These are phyloP conservation scores for Orbilia blumenaviensis DNA, from an alignment of 2,329 filamentous ascomycete genomes.

Conservation along the genomic window DNA sequence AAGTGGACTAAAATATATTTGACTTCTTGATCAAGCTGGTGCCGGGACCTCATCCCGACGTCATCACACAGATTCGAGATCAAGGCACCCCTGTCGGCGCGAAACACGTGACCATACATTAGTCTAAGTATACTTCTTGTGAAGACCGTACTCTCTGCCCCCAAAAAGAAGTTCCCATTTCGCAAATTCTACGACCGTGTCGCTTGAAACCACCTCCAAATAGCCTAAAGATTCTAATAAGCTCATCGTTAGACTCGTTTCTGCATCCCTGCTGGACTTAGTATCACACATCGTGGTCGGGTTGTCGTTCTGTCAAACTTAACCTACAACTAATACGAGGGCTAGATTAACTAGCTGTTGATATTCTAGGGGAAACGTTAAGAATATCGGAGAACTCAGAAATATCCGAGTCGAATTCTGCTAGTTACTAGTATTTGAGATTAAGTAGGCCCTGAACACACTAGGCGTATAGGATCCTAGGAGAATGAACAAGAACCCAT, in stretches of 20 bases:
- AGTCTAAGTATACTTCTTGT: neutral
- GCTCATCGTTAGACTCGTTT: neutral
- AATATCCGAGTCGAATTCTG: too few species aligned
- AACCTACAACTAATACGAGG: too few species aligned
- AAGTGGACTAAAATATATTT: neutral
- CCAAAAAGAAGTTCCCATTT: neutral
- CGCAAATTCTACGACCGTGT: neutral
- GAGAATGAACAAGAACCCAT: too few species aligned
- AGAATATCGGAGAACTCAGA: too few species aligned
- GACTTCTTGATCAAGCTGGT: too few species aligned
- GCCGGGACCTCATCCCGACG: constrained; percentile 5
- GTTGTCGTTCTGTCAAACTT: too few species aligned
- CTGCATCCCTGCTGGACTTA: neutral
- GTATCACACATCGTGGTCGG: neutral
- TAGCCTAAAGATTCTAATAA: neutral
- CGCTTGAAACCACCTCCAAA: neutral
- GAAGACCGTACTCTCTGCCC: neutral
- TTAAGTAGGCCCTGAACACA: too few species aligned
- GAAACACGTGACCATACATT: neutral
- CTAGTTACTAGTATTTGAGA: too few species aligned
- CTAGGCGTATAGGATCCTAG: too few species aligned
- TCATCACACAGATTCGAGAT: neutral
- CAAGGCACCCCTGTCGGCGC: neutral
- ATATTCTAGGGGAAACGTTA: too few species aligned
- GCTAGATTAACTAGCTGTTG: too few species aligned